These are phyloP conservation scores for Erythrobasidium yunnanense DNA, from an alignment of 768 basidiomycete species.

Conservation along the genomic window DNA sequence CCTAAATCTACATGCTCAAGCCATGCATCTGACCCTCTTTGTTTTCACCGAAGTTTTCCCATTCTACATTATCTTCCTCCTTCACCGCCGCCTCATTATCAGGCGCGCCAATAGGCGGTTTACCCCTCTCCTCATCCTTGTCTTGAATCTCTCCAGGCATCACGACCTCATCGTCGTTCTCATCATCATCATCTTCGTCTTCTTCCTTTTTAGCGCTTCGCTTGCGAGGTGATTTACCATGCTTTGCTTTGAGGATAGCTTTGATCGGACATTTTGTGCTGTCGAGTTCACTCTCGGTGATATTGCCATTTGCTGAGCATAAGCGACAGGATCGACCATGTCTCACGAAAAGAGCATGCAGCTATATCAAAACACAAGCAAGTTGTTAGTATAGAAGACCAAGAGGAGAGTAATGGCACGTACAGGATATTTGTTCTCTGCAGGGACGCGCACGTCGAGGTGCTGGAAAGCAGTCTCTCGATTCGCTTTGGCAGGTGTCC, in stretches of 20 bases:
- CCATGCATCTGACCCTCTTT: background rate
- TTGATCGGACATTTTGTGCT: constrained; percentile 12
- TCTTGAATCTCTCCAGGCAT: constrained; percentile 20
- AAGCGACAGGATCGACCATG: constrained; percentile 35
- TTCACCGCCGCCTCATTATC: background rate
- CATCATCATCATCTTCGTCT: background rate
- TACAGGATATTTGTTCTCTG: constrained; percentile 25
- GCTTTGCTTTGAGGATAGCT: background rate
- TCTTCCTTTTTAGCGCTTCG: constrained; percentile 10
- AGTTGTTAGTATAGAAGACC: background rate
- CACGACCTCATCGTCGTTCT: background rate
- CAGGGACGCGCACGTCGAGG: constrained; percentile 9
- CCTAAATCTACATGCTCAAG: no score
- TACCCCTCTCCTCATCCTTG: constrained; percentile 2
- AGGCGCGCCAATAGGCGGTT: background rate
- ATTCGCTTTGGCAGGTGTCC: constrained; percentile 32
- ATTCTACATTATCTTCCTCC: background rate
- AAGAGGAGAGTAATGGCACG: background rate
- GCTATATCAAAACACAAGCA: background rate
- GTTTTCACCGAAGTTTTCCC: background rate
- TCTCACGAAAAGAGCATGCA: constrained; percentile 34
- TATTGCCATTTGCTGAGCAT: constrained; percentile 35
- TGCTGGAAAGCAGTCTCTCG: constrained; percentile 28
- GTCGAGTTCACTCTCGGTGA: constrained; percentile 16
- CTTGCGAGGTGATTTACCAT: background rate